A percentile compares a stretch with the other conserved stretches of the same genome.
Evolutionary conservation across 495 filamentous ascomycete genomes (phyloP).

Genomic region (Penicillium soppii): DNA sequence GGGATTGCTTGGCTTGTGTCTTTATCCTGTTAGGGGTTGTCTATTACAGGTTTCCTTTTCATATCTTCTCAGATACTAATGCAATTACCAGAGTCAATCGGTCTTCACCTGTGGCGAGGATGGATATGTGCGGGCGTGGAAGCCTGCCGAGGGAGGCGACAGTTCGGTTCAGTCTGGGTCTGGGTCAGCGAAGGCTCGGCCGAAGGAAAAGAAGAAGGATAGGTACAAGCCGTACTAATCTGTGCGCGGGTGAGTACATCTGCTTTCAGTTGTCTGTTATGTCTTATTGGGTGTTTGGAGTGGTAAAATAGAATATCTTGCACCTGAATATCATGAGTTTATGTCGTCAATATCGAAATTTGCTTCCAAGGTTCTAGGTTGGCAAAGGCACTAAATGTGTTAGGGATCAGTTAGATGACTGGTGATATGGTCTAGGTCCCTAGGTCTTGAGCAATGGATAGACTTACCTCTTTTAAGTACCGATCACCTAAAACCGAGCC

Average conservation of each 20-base stretch:
- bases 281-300: conserved; percentile 19
- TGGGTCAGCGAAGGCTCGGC: conserved; percentile 21
- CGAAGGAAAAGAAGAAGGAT: conserved; percentile 43
- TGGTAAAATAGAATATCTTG: conserved; percentile 15
- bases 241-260: conserved; percentile 9
- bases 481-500: too few species aligned
- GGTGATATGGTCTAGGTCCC: too few species aligned
- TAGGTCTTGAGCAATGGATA: too few species aligned
- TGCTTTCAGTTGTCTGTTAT: conserved; percentile 10
- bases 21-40: not conserved
- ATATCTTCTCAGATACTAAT: not conserved
- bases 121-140: conserved; percentile 58
- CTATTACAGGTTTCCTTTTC: not conserved
- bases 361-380: too few species aligned
- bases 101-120: conserved; percentile 82
- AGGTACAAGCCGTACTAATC: conserved; percentile 43
- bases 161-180: conserved; percentile 18
- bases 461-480: too few species aligned
- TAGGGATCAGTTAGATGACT: too few species aligned
- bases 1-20: not conserved
- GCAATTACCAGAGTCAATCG: conserved; percentile 51
- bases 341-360: not conserved
- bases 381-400: too few species aligned
- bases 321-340: not conserved
- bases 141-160: conserved; percentile 23